phyloP scores from a whole-genome alignment of 495 filamentous ascomycete species.

The Hyaloscypha bicolor region DNA sequence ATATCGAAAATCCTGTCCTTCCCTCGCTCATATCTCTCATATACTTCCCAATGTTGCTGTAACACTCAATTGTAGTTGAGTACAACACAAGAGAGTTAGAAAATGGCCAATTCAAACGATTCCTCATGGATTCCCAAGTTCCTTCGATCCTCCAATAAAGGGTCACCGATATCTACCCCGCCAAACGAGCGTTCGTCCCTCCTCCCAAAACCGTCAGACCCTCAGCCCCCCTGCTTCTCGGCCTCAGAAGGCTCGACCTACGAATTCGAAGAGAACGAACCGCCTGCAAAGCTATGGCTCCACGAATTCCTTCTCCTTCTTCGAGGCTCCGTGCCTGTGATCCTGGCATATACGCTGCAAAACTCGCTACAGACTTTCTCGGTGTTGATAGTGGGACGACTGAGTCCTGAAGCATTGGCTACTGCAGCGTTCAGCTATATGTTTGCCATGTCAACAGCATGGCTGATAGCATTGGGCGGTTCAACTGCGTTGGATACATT shows the following conservation, averaged over 20 bases:
- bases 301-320: constrained; percentile 70
- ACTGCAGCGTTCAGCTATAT: constrained; percentile 89
- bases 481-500: constrained; percentile 90
- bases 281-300: constrained; percentile 40
- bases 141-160: constrained; percentile 13
- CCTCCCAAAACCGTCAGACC: constrained; percentile 28
- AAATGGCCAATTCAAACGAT: constrained; percentile 25
- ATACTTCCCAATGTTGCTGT: constrained; percentile 17
- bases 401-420: constrained; percentile 79
- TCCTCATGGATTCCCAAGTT: constrained; percentile 31
- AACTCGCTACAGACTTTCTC: constrained; percentile 87
- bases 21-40: constrained; percentile 7
- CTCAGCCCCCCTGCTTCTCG: background rate
- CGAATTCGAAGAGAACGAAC: constrained; percentile 23
- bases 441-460: constrained; percentile 91
- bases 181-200: constrained; percentile 32
- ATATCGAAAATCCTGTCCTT: constrained; percentile 1
- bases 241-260: constrained; percentile 27
- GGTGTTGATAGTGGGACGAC: constrained; percentile 79
- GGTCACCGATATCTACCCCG: constrained; percentile 15
- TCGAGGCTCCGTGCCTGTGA: constrained; percentile 74
- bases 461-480: constrained; percentile 90
- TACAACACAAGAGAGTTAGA: background rate
- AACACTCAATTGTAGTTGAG: constrained; percentile 6
- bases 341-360: constrained; percentile 86